phyloP scores from a whole-genome alignment of 225 moss, liverwort and hornwort species.

The Takakia lepidozioides region DNA sequence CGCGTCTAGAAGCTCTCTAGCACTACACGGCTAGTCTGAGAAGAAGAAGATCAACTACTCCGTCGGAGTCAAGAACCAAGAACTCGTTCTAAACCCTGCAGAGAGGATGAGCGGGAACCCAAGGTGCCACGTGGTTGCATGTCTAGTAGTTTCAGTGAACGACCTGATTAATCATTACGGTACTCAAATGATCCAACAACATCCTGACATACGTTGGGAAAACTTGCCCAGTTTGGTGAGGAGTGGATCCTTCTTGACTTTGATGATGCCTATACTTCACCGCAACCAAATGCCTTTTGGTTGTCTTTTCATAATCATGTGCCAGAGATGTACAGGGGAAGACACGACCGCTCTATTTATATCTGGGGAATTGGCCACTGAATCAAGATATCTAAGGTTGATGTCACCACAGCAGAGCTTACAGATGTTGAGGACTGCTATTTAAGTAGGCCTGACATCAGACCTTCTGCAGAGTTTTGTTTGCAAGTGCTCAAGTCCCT shows the following conservation, averaged over 20 bases:
- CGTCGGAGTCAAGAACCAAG: no score
- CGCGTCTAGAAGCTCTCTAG: no score
- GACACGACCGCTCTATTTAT: constrained; percentile 1
- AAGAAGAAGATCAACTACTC: no score
- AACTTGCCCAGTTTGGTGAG: background rate
- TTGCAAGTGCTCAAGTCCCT: background rate
- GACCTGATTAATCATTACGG: no score
- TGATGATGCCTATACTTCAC: constrained; percentile 2
- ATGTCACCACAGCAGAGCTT: background rate
- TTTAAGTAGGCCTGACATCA: background rate
- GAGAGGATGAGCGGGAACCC: no score
- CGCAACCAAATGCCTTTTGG: background rate
- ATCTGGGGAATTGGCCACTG: constrained; percentile 4
- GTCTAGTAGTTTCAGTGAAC: no score
- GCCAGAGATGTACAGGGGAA: background rate
- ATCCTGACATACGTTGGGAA: constrained; percentile 1
- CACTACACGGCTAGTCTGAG: no score
- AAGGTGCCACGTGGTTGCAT: no score
- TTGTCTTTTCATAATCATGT: constrained; percentile 3
- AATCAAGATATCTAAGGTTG: constrained; percentile 1
- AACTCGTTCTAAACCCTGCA: no score
- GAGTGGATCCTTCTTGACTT: constrained; percentile 6
- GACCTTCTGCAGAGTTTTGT: constrained; percentile 2
- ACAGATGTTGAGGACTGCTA: background rate
- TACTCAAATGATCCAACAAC: no score